Evolutionary conservation across 2,329 filamentous ascomycete species (phyloP).

Genomic region (Ilyonectria mors-panacis): DNA sequence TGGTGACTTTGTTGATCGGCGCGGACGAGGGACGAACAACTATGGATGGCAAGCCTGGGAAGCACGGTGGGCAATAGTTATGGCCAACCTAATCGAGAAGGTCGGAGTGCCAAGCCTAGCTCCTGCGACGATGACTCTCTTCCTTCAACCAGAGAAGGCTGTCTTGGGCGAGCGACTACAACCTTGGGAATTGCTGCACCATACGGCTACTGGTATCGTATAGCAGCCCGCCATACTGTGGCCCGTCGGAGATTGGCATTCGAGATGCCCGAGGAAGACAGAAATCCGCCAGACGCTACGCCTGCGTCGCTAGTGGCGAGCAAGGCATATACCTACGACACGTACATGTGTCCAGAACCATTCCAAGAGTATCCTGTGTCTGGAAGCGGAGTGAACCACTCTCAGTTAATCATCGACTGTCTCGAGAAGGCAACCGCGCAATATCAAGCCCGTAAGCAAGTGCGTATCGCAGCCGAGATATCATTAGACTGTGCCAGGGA

Average conservation of each 20-base stretch:
- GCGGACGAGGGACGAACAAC: conserved; percentile 87
- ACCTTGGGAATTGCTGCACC: conserved; percentile 76
- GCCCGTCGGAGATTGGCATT: conserved; percentile 68
- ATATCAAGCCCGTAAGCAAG: conserved; percentile 69
- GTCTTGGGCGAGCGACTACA: conserved; percentile 71
- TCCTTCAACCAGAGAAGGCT: conserved; percentile 71
- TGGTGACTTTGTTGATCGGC: conserved; percentile 82
- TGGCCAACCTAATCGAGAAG: conserved; percentile 73
- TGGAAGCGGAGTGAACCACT: conserved; percentile 68
- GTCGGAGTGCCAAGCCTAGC: conserved; percentile 66
- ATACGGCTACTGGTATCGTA: conserved; percentile 78
- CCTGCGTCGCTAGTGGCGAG: conserved; percentile 62
- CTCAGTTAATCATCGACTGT: conserved; percentile 67
- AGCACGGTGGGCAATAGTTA: conserved; percentile 76
- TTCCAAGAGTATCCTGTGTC: conserved; percentile 71
- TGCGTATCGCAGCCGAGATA: conserved; percentile 68
- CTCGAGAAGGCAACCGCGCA: conserved; percentile 67
- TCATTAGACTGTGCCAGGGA: conserved; percentile 72
- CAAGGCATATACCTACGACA: conserved; percentile 73
- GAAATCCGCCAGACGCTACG: conserved; percentile 65
- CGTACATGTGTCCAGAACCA: conserved; percentile 76
- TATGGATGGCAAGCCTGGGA: conserved; percentile 98
- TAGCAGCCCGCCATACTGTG: conserved; percentile 70
- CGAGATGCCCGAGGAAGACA: conserved; percentile 71
- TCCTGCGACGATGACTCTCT: conserved; percentile 61